Evolutionary conservation across 2,329 filamentous ascomycete genomes (phyloP).

Genomic region (Sporothrix schenckii): DNA sequence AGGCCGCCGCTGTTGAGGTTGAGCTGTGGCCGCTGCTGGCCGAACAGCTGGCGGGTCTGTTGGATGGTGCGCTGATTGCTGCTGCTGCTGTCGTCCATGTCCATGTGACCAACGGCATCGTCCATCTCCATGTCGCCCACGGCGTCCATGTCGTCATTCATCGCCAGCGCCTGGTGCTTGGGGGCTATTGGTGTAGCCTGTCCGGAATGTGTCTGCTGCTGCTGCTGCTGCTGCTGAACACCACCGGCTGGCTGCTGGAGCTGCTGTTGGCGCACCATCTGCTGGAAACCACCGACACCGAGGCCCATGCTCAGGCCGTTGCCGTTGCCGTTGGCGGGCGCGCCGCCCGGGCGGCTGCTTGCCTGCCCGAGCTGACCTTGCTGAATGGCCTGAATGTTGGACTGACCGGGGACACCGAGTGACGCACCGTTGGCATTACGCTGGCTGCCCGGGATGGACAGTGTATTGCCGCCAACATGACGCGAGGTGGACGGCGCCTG

Average conservation of each 20-base stretch:
- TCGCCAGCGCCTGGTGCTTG: slow-evolving; percentile 42
- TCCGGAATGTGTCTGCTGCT: slow-evolving; percentile 37
- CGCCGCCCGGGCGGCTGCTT: slow-evolving; percentile 37
- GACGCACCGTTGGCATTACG: slow-evolving; percentile 15
- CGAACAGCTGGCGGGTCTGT: slow-evolving; percentile 69
- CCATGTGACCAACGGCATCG: slow-evolving; percentile 70
- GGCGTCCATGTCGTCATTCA: slow-evolving; percentile 74
- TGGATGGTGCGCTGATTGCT: slow-evolving; percentile 63
- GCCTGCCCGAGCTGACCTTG: slow-evolving; percentile 37
- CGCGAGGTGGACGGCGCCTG: slow-evolving; percentile 53
- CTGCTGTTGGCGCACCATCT: slow-evolving; percentile 51
- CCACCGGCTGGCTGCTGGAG: slow-evolving; percentile 49
- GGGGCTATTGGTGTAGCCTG: slow-evolving; percentile 36
- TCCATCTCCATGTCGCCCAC: slow-evolving; percentile 98
- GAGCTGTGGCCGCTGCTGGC: slow-evolving; percentile 70
- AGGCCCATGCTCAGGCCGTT: slow-evolving; percentile 36
- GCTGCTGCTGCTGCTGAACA: slow-evolving; percentile 39
- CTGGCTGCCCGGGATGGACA: slow-evolving; percentile 27
- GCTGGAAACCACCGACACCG: slow-evolving; percentile 44
- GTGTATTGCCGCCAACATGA: slow-evolving; percentile 27
- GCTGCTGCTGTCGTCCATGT: slow-evolving; percentile 57
- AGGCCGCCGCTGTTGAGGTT: slow-evolving; percentile 77
- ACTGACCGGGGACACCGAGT: slow-evolving; percentile 29
- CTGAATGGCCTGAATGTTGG: slow-evolving; percentile 33
- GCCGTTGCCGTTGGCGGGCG: slow-evolving; percentile 27